Evolutionary conservation across 2,329 filamentous ascomycete genomes (phyloP), one percentile per base, ranked within the genome.

Genomic region (Cercospora berteroae): DNA sequence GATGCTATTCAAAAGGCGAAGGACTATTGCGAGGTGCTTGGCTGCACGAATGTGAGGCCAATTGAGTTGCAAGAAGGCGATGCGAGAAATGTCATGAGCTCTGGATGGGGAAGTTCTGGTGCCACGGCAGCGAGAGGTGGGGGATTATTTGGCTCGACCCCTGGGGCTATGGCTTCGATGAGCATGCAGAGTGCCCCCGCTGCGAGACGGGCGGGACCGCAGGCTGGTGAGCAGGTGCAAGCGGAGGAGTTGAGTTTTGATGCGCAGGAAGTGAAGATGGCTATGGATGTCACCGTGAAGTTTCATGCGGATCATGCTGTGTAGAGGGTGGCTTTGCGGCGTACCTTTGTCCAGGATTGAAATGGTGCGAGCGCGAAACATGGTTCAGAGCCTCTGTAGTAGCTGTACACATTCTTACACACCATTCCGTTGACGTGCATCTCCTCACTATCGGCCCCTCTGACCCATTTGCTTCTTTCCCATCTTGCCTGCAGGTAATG

Each of bases 391-490:
- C 27, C 27, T 33, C 36, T 31, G 12, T 33, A 10, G 25, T 44
- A 64, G 50, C 52, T 57, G 61, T 64, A 64, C 61, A 64, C 20
- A 27, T 29, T 13, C 44, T 33, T 27, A 36, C 55, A 50, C 23
- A 36, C 42, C 13, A 10, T 64, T 6, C 33, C 13, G 23, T 42
- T 12, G 55, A 33, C 2, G 23, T 29, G 18, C 27, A 10, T 23
- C 31, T 18, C 16, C 39, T 13, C n/a, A 31, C 56, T 65, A 65
- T 42, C 56, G 39, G 16, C 63, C 63, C 44, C 42, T 63, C 70
- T 75, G 73, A 20, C 73, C 71, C 70, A 76, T 72, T 66, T 74
- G 68, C 67, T 73, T 75, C 70, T 70, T 71, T 2, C 76, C 75
- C 66, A 69, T 69, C 70, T 76, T 76, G n/a, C 76, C 76, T 65